Conservation (phyloP, 192 early-diverging fungal genomes). For the Rhizophagus sp. region DNA sequence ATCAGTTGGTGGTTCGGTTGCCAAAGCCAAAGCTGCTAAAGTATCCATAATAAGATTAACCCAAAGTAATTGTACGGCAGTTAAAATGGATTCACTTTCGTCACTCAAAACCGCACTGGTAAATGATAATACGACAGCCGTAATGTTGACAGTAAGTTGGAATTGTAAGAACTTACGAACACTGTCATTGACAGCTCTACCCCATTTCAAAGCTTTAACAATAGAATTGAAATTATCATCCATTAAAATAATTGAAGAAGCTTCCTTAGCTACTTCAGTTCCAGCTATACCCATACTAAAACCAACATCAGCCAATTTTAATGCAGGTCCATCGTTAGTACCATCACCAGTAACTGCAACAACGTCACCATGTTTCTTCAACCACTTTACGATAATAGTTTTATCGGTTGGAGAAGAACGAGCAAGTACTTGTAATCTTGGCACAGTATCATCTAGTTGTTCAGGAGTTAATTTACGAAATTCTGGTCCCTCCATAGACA, state of each 20-base stretch:
- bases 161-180: constrained; percentile 89
- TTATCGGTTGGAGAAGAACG: constrained; percentile 89
- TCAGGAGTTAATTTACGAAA: constrained; percentile 70
- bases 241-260: constrained; percentile 81
- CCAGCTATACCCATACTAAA: constrained; percentile 94
- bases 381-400: constrained; percentile 77
- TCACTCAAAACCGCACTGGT: constrained; percentile 65
- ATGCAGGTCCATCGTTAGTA: constrained; percentile 84
- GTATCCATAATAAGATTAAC: constrained; percentile 97
- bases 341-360: constrained; percentile 87
- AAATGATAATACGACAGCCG: constrained; percentile 74
- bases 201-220: constrained; percentile 79
- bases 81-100: constrained; percentile 72
- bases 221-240: constrained; percentile 89
- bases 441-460: constrained; percentile 64
- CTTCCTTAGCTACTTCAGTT: constrained; percentile 84
- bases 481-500: constrained; percentile 79
- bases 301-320: constrained; percentile 88
- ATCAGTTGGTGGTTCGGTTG: constrained; percentile 86
- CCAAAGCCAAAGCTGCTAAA: constrained; percentile 87
- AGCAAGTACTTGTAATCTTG: constrained; percentile 82
- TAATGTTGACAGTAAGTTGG: constrained; percentile 83
- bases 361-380: constrained; percentile 70
- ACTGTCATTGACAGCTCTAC: constrained; percentile 78
- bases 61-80: constrained; percentile 92